Evolutionary conservation across 805 yeast genomes (phyloP).

Genomic region (Candida arabinofermentans): DNA sequence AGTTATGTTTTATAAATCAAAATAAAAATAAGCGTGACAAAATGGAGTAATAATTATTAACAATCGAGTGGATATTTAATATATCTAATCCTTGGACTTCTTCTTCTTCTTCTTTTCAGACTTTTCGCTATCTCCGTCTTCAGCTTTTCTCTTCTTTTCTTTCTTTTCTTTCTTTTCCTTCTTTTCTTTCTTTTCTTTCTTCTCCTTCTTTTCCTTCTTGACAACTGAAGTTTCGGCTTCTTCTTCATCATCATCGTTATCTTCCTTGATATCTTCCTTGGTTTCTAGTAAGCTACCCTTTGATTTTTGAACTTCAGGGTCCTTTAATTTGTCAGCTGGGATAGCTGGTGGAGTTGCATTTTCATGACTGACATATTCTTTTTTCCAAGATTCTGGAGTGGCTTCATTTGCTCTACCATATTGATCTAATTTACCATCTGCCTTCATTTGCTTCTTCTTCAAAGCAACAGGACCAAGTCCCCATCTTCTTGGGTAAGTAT

Average conservation of each 20-base stretch:
- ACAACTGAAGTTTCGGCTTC: slow-evolving; percentile 15
- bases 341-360: slow-evolving; percentile 58
- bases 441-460: slow-evolving; percentile 97
- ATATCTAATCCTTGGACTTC: slow-evolving; percentile 23
- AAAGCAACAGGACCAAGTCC: slow-evolving; percentile 98
- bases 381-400: slow-evolving; percentile 92
- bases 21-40: slow-evolving; percentile 2
- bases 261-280: slow-evolving; percentile 26
- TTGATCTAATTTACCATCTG: slow-evolving; percentile 95
- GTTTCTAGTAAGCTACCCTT: slow-evolving; percentile 42
- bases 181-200: slow-evolving; percentile 52
- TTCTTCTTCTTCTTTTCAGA: slow-evolving; percentile 25
- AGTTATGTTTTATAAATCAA: not conserved
- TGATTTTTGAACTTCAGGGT: slow-evolving; percentile 37
- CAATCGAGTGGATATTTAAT: not conserved
- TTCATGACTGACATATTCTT: slow-evolving; percentile 69
- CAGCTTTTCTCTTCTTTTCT: slow-evolving; percentile 37
- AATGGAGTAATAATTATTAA: not conserved
- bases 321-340: slow-evolving; percentile 47
- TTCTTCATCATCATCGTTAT: slow-evolving; percentile 28
- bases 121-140: slow-evolving; percentile 31
- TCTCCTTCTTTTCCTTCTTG: slow-evolving; percentile 43
- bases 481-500: slow-evolving; percentile 99
- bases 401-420: slow-evolving; percentile 90
- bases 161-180: slow-evolving; percentile 53